Base-by-base conservation (phyloP, 768 basidiomycete species). In the Asterophora lycoperdoides region DNA sequence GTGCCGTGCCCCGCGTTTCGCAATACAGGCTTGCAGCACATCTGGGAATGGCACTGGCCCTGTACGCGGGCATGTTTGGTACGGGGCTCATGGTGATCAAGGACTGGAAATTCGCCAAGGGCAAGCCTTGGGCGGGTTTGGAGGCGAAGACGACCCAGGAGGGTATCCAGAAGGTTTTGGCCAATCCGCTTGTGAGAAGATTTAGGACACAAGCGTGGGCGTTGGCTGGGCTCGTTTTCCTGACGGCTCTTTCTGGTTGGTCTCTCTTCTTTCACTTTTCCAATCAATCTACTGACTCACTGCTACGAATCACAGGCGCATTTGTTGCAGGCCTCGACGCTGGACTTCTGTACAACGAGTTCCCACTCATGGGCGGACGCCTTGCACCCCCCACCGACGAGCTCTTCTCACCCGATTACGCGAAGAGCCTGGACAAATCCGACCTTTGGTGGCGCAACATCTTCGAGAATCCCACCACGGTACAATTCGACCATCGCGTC, bases 241-340 rank as follows among this genome's bases (percentile, higher is more conserved):
- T 95, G 49, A 99, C 96, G 0, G 95, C 94, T 1, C 64, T 97
- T 19, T 97, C 95, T 37, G 93, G 93, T 93, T 61, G 8, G 77
- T 51, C 44, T 13, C 19, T 20, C 44, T 51, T 51, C 44, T 13
- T 23, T 20, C 44, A 49, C 37, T 11, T 5, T 55, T 44, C 11
- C 34, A 40, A 32, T n/a, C 32, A 28, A 28, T 44, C 4, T 19
- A 43, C 29, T 39, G 20, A 38, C 19, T 18, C n/a, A 2, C 14
- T 33, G 9, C 6, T 1, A 39, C 39, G 45, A 1, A 11, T n/a
- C 14, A 11, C 62, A 95, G 95, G 96, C 44, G 96, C 96, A 4
- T 98, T 99, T 59, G 96, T 99, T 23, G 96, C 96, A 32, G 96
- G 96, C 11, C 75, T 99, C 36, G 96, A 99, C 64, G 96, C 96